Evolutionary conservation across 2,329 filamentous ascomycete species (phyloP).

Genomic region (Pseudogymnoascus sp.): DNA sequence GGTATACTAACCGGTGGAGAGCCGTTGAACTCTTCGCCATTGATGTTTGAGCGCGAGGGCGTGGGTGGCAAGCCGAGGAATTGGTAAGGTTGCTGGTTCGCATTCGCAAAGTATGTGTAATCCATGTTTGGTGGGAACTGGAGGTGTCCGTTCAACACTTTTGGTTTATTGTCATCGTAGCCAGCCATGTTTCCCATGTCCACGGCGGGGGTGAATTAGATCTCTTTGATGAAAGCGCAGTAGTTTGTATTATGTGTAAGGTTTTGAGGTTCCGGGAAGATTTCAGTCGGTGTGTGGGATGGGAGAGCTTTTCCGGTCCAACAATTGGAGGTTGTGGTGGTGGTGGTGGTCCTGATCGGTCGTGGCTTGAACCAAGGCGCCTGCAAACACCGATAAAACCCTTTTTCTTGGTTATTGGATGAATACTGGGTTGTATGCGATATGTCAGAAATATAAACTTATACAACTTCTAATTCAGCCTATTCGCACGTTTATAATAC

Average conservation of each 20-base stretch:
- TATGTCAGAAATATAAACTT: neutral
- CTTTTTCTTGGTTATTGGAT: neutral
- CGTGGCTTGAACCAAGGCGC: neutral
- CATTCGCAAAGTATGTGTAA: slow-evolving; percentile 44
- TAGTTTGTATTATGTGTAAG: neutral
- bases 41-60: slow-evolving; percentile 30
- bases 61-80: slow-evolving; percentile 39
- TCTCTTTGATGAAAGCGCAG: neutral
- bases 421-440: neutral
- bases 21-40: slow-evolving; percentile 38
- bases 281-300: neutral
- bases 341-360: neutral
- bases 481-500: neutral
- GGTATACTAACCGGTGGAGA: slow-evolving; percentile 31
- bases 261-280: neutral
- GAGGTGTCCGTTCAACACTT: neutral
- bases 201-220: neutral
- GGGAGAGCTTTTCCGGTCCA: neutral
- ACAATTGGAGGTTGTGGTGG: neutral
- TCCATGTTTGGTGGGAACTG: slow-evolving; percentile 38
- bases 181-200: neutral
- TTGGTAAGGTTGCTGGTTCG: slow-evolving; percentile 39
- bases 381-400: neutral
- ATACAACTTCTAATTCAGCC: neutral
- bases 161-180: neutral